Base-by-base conservation (phyloP, 192 early-diverging fungal genomes). In the Entophlyctis helioformis region DNA sequence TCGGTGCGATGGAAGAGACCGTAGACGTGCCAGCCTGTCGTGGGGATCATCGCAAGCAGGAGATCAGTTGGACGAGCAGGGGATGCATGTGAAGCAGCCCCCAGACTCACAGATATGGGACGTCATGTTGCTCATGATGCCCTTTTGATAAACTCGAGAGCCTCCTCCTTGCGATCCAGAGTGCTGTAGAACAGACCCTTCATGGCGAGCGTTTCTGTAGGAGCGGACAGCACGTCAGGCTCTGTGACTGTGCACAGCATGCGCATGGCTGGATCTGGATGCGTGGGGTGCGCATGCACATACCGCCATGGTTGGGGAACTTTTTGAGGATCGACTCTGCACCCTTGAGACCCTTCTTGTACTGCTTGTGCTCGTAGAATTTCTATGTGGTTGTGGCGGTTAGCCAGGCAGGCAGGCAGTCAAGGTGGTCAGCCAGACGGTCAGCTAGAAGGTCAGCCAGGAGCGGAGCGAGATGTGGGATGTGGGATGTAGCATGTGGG, bases 241-340 rank as follows among this genome's bases (percentile, higher is more conserved):
- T n/a, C n/a, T n/a, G n/a, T n/a, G n/a, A n/a, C n/a, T n/a, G n/a
- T n/a, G n/a, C n/a, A n/a, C n/a, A n/a, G n/a, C n/a, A n/a, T n/a
- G n/a, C n/a, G n/a, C n/a, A n/a, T n/a, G n/a, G n/a, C n/a, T n/a
- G n/a, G n/a, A n/a, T n/a, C n/a, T n/a, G n/a, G n/a, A n/a, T n/a
- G n/a, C n/a, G n/a, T n/a, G n/a, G n/a, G n/a, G n/a, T n/a, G 29
- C 6, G 29, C 29, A 11, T 4, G 29, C 24, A 43, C 24, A 22
- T 66, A 86, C 81, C 83, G 44, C 89, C 91, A 70, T 98, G 91
- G 13, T 89, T 78, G 31, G 95, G 86, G 37, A 77, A 78, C 71
- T 86, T 96, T 71, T 85, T 91, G 46, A 98, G 62, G 51, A 98
- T 94, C 58, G 84, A 81, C 16, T 98, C 91, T 15, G 84, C 74